Conservation (phyloP, 2,329 filamentous ascomycete genomes). For the Alternaria infectoria region DNA sequence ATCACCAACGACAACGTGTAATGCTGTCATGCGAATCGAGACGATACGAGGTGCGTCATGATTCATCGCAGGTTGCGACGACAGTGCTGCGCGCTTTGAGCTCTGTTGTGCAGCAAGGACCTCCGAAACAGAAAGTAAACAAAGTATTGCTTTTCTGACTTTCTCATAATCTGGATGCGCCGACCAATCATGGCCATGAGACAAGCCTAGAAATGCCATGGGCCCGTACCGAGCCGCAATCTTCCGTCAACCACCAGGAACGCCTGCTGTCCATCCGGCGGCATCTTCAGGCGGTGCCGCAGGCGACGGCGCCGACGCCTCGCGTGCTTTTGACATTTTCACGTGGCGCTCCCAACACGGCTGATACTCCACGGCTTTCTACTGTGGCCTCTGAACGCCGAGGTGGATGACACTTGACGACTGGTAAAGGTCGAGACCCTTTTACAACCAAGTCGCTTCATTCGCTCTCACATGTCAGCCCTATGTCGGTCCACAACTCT, state of each 20-base stretch:
- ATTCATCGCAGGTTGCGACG: neutral
- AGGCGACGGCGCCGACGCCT: neutral
- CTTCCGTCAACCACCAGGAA: constrained; percentile 5
- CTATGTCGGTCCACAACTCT: neutral
- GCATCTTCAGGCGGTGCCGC: neutral
- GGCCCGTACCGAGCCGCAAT: constrained; percentile 11
- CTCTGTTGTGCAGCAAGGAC: neutral
- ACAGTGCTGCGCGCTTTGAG: neutral
- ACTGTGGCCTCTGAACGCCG: neutral
- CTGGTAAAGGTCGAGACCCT: constrained; percentile 6
- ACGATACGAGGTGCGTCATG: neutral
- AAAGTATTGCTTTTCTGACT: constrained; percentile 1
- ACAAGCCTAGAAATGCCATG: neutral
- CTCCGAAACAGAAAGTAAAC: neutral
- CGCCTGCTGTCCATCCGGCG: neutral
- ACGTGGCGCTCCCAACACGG: constrained; percentile 16
- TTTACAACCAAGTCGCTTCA: neutral
- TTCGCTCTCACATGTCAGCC: neutral
- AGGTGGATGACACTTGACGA: constrained; percentile 1
- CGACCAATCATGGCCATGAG: constrained; percentile 7
- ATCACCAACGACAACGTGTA: constrained; percentile 4
- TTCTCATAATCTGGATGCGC: neutral
- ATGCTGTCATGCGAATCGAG: constrained; percentile 4
- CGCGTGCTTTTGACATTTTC: constrained; percentile 1
- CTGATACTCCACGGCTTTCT: constrained; percentile 7